Evolutionary conservation across 108 stramenopile species (phyloP).

Genomic region (Stephanodiscus minutulus): DNA sequence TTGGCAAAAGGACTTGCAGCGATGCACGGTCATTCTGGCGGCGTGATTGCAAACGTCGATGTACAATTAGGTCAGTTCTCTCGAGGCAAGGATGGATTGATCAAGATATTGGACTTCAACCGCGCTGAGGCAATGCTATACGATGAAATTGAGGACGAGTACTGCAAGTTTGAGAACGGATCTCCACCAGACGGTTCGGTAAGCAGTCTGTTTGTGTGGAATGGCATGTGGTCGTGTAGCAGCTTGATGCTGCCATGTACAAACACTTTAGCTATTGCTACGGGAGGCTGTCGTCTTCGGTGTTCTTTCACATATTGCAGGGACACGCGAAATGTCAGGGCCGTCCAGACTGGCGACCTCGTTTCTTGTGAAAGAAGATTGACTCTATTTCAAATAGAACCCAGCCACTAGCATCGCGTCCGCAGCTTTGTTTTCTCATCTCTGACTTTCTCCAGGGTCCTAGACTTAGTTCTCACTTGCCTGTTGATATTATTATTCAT

Average conservation of each 20-base stretch:
- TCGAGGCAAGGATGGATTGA: slow-evolving; percentile 29
- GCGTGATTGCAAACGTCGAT: slow-evolving; percentile 35
- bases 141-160: slow-evolving; percentile 47
- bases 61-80: slow-evolving; percentile 28
- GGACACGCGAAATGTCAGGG: too few species aligned
- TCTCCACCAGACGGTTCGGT: slow-evolving; percentile 20
- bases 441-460: neutral
- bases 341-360: too few species aligned
- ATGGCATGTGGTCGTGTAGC: neutral
- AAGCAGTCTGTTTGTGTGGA: neutral
- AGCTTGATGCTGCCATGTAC: neutral
- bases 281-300: neutral
- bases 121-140: slow-evolving; percentile 73
- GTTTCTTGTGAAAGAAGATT: too few species aligned
- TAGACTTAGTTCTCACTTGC: neutral
- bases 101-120: slow-evolving; percentile 84
- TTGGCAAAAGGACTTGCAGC: slow-evolving; percentile 58
- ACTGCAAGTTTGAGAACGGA: slow-evolving; percentile 48
- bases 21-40: slow-evolving; percentile 54
- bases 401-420: neutral
- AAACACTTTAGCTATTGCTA: neutral
- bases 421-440: neutral
- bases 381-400: neutral
- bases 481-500: neutral
- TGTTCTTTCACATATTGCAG: neutral